Base-by-base conservation (phyloP, 148 eudicot species). In the Gaultheria prostrata region DNA sequence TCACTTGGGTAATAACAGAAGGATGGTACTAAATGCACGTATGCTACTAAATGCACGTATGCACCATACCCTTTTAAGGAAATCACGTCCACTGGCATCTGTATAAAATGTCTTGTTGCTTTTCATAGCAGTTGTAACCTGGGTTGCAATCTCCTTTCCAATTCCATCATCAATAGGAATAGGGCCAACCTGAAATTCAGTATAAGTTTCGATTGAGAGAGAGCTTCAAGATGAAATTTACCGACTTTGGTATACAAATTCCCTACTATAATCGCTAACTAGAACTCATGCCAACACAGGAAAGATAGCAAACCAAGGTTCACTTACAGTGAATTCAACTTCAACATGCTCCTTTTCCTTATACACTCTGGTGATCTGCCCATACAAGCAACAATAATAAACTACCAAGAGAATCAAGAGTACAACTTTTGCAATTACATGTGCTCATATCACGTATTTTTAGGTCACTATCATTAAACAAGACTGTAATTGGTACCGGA, bases 11-110 rank as follows among this genome's bases (percentile, higher is more conserved):
- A 46, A 28, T 32, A 51, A 43, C 26, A 17, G 10, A 80, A 69
- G 39, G 39, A 76, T 24, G 35, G 2, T 17, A 73, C 32, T 51
- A 45, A 71, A 81, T 82, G 71, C 70, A 13, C 8, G 70, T 39
- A 67, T 1, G n/a, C 57, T 17, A 73, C 32, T 51, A 45, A 71
- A 81, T 82, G 71, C 70, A 13, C 8, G 70, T 39, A 67, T 1
- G n/a, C 57, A 21, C 53, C 85, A 85, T 92, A 97, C 99, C 92
- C 99, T 85, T 90, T 92, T 75, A 71, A 97, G 84, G 90, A 93
- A 97, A 90, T 97, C 99, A 84, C 99, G 98, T 35, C 99, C 99
- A 86, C 89, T 94, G 48, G 99, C 95, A 90, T 97, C 99, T 2
- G 99, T 93, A 78, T 93, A 97, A 87, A 97, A 97, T 81, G 88